Conservation (phyloP, 345 rosid species). For the Dovyalis caffra region DNA sequence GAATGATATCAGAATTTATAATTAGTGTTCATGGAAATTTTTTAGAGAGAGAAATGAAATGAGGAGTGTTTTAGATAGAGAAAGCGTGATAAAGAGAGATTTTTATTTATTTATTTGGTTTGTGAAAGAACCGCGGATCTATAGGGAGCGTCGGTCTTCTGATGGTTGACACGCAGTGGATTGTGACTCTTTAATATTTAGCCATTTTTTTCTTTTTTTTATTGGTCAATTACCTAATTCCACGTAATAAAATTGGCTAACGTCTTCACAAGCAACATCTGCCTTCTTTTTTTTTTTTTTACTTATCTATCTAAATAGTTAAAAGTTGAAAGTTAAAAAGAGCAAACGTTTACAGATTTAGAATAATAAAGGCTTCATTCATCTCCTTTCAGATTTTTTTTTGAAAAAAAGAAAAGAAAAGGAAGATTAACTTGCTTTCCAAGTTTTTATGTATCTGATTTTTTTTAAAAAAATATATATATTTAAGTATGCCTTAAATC, state of each 20-base stretch:
- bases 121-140: slow-evolving; percentile 18
- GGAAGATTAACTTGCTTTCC: no score
- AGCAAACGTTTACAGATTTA: not conserved
- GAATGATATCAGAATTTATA: slow-evolving; percentile 18
- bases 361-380: no score
- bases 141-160: slow-evolving; percentile 5
- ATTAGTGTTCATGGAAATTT: not conserved
- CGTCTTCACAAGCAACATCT: not conserved
- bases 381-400: no score
- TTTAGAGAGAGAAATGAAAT: slow-evolving; percentile 1
- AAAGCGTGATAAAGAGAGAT: not conserved
- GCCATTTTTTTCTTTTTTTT: not conserved
- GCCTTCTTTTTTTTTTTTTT: not conserved
- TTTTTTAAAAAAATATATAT: no score
- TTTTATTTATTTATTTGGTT: not conserved
- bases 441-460: no score
- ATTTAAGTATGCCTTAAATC: no score
- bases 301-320: not conserved
- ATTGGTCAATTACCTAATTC: not conserved
- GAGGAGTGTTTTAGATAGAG: not conserved
- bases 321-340: not conserved
- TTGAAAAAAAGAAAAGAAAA: no score
- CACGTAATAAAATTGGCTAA: slow-evolving; percentile 6
- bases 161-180: slow-evolving; percentile 8
- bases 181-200: not conserved